phyloP scores from a whole-genome alignment of 2,329 filamentous ascomycete species.

The Trichophyton benhamiae region DNA sequence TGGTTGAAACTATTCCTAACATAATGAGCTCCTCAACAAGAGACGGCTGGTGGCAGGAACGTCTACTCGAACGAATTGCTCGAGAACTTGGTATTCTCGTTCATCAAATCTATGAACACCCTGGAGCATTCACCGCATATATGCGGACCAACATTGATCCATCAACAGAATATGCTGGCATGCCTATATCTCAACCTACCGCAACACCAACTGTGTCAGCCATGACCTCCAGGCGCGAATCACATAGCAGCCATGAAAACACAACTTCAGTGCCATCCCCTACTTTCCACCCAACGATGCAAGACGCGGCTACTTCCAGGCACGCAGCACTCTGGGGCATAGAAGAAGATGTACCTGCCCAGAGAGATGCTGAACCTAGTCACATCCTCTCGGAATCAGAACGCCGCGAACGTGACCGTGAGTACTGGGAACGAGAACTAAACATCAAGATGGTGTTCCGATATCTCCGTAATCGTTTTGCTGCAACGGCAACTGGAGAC shows the following conservation, averaged over 20 bases:
- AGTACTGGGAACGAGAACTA: conserved; percentile 89
- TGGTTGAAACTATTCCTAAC: conserved; percentile 25
- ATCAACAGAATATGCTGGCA: conserved; percentile 63
- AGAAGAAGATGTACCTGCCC: conserved; percentile 40
- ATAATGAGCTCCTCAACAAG: conserved; percentile 18
- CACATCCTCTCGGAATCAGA: conserved; percentile 16
- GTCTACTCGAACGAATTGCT: conserved; percentile 71
- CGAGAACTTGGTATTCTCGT: conserved; percentile 75
- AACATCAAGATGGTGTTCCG: conserved; percentile 86
- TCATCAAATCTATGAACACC: conserved; percentile 70
- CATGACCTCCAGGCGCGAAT: conserved; percentile 13
- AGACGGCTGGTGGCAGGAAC: conserved; percentile 36
- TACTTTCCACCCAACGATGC: conserved; percentile 40
- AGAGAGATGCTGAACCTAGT: conserved; percentile 5
- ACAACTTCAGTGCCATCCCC: conserved; percentile 26
- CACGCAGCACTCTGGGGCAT: conserved; percentile 55
- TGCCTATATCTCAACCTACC: conserved; percentile 41
- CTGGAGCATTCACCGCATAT: conserved; percentile 80
- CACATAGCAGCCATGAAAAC: conserved; percentile 16
- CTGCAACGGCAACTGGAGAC: conserved; percentile 26
- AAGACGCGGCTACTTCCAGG: conserved; percentile 26
- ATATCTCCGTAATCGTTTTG: conserved; percentile 67
- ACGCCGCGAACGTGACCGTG: conserved; percentile 44
- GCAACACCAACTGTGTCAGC: background rate
- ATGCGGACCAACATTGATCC: conserved; percentile 48